phyloP scores from a whole-genome alignment of 164 flowering plant species.

The Taxillus chinensis region DNA sequence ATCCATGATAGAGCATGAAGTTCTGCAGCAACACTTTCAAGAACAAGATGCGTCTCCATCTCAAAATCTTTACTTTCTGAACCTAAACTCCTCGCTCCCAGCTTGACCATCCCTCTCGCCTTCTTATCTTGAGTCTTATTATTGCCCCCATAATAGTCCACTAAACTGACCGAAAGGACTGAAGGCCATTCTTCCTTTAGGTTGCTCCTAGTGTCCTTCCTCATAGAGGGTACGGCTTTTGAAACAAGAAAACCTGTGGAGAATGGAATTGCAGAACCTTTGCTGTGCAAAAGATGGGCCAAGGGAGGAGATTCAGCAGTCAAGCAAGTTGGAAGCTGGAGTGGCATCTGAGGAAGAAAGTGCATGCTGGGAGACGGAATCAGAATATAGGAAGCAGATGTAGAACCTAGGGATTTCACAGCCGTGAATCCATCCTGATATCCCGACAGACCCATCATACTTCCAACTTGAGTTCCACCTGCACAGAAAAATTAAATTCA shows the following conservation, averaged over 20 bases:
- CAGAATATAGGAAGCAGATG: slow-evolving; percentile 56
- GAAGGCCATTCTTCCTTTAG: slow-evolving; percentile 89
- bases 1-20: slow-evolving; percentile 97
- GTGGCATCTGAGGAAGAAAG: slow-evolving; percentile 68
- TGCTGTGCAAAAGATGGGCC: slow-evolving; percentile 97
- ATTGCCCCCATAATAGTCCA: slow-evolving; percentile 74
- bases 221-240: slow-evolving; percentile 73
- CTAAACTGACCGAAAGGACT: slow-evolving; percentile 63
- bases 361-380: slow-evolving; percentile 90
- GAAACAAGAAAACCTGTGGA: slow-evolving; percentile 89
- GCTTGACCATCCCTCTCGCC: slow-evolving; percentile 35
- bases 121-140: slow-evolving; percentile 46
- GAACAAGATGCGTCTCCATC: slow-evolving; percentile 54
- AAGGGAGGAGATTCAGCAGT: slow-evolving; percentile 96
- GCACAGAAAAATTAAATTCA: slow-evolving; percentile 12
- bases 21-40: slow-evolving; percentile 75
- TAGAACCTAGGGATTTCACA: slow-evolving; percentile 79
- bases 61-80: slow-evolving; percentile 48
- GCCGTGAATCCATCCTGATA: slow-evolving; percentile 83
- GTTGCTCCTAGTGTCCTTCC: slow-evolving; percentile 36
- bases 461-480: slow-evolving; percentile 50
- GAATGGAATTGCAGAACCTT: slow-evolving; percentile 84
- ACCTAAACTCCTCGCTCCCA: slow-evolving; percentile 30
- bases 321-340: slow-evolving; percentile 90
- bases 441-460: slow-evolving; percentile 20